Evolutionary conservation across 106 monocot species (phyloP).

Genomic region (Apostasia ramifera): DNA sequence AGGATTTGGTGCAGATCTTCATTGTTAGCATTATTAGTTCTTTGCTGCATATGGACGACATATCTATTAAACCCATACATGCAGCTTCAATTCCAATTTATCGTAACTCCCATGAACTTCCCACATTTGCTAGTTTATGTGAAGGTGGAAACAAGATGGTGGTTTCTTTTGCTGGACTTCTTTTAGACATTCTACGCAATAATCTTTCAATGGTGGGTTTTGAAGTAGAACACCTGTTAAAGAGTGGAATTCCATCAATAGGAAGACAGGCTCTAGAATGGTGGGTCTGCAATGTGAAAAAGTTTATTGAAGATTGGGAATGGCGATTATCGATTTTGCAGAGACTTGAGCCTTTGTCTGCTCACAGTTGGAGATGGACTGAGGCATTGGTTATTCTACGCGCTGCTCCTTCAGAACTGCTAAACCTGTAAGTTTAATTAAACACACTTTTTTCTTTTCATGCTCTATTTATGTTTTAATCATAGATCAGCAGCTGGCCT

Average conservation of each 20-base stretch:
- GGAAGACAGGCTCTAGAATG: conserved; percentile 75
- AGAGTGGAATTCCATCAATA: conserved; percentile 24
- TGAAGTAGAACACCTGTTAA: conserved; percentile 31
- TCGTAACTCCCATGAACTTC: conserved; percentile 22
- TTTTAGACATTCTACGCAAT: conserved; percentile 60
- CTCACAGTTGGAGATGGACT: conserved; percentile 69
- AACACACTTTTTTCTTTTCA: not conserved
- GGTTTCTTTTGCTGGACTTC: conserved; percentile 46
- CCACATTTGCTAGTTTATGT: conserved; percentile 14
- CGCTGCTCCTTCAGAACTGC: conserved; percentile 81
- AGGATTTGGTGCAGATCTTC: conserved; percentile 51
- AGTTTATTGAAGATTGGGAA: conserved; percentile 71
- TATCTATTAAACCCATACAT: conserved; percentile 30
- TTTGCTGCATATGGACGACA: conserved; percentile 59
- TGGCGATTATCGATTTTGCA: conserved; percentile 91
- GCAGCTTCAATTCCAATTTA: conserved; percentile 10
- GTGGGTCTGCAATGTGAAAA: conserved; percentile 56
- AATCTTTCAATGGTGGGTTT: conserved; percentile 32
- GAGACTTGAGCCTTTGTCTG: conserved; percentile 63
- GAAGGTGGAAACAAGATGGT: conserved; percentile 49
- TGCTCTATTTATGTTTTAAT: too few species aligned
- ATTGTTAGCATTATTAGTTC: conserved; percentile 68
- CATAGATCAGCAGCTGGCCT: too few species aligned
- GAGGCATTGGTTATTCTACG: conserved; percentile 78
- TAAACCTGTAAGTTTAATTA: conserved; percentile 67